Conservation (phyloP, 805 yeast genomes). For the Ogataea salicorniae region DNA sequence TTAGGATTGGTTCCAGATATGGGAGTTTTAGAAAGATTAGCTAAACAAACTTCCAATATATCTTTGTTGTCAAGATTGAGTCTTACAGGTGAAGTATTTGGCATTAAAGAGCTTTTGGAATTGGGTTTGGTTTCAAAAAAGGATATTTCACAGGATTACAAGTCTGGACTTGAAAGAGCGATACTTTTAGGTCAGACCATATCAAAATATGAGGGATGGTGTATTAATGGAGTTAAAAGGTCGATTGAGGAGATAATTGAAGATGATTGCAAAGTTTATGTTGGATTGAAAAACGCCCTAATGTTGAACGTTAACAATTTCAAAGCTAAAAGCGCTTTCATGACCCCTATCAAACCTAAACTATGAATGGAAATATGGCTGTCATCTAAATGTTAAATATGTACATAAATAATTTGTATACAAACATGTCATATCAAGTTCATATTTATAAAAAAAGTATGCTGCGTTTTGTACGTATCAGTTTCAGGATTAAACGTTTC, state of each 20-base stretch:
- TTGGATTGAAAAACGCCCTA: conserved; percentile 51
- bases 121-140: conserved; percentile 48
- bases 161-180: conserved; percentile 47
- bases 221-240: conserved; percentile 59
- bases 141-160: conserved; percentile 40
- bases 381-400: too few relatives aligned
- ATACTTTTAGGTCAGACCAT: conserved; percentile 44
- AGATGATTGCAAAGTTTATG: conserved; percentile 26
- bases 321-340: background rate
- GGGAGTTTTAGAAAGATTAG: conserved; percentile 68
- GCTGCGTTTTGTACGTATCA: too few relatives aligned
- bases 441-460: too few relatives aligned
- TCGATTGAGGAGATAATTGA: conserved; percentile 42
- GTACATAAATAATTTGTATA: too few relatives aligned
- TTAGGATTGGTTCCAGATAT: conserved; percentile 77
- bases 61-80: conserved; percentile 58
- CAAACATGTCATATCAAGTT: too few relatives aligned
- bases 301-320: conserved; percentile 4
- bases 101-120: conserved; percentile 47
- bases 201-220: conserved; percentile 46
- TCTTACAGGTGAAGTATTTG: conserved; percentile 55
- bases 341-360: too few relatives aligned
- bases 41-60: conserved; percentile 45
- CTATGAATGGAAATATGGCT: too few relatives aligned
- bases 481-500: too few relatives aligned